These are phyloP conservation scores for Dryas drummondii DNA, from an alignment of 306 rosid genomes.

Conservation along the genomic window DNA sequence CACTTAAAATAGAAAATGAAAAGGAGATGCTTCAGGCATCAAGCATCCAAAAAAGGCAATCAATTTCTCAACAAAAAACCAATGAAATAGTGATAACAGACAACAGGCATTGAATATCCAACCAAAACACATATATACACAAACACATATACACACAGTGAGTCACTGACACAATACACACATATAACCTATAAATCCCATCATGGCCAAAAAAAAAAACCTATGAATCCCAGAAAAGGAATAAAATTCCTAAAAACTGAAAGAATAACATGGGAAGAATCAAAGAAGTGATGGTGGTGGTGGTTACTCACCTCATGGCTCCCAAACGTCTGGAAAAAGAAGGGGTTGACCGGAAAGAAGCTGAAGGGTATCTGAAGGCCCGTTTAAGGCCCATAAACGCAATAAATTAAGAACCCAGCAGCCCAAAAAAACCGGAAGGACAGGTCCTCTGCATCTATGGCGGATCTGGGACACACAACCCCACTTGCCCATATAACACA, in stretches of 20 bases:
- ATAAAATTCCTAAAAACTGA: no score
- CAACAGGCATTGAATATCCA: background rate
- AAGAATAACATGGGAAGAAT: slow-evolving; percentile 1
- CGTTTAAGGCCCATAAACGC: slow-evolving; percentile 36
- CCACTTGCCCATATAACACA: slow-evolving; percentile 15
- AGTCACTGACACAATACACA: background rate
- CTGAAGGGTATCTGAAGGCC: slow-evolving; percentile 17
- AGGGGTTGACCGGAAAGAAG: slow-evolving; percentile 38
- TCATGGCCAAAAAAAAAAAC: no score
- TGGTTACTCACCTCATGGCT: slow-evolving; percentile 63
- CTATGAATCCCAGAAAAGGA: background rate
- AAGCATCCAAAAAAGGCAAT: background rate
- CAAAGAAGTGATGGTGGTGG: background rate
- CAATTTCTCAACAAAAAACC: background rate
- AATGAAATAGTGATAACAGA: background rate
- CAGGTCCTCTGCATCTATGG: slow-evolving; percentile 30
- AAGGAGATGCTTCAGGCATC: background rate
- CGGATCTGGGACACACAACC: slow-evolving; percentile 40
- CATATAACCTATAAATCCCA: background rate
- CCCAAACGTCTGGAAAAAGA: slow-evolving; percentile 27
- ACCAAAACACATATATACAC: background rate
- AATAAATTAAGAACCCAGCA: background rate
- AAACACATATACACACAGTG: background rate
- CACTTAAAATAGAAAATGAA: no score
- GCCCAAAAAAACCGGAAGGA: background rate